These are phyloP conservation scores for Yamadazyma conglobata DNA, from an alignment of 1,139 yeast species.

Conservation along the genomic window DNA sequence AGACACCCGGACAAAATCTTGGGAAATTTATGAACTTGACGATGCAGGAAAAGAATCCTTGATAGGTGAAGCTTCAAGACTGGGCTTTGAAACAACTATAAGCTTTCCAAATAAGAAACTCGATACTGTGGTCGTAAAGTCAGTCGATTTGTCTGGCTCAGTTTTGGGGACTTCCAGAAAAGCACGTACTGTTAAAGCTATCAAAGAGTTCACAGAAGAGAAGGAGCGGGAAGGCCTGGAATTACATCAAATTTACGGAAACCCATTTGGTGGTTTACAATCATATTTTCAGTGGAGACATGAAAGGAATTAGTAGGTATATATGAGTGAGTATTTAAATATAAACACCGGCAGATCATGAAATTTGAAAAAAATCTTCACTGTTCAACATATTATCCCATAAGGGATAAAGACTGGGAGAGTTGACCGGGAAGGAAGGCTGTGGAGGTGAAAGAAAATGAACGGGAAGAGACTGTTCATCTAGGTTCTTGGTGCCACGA, in stretches of 20 bases:
- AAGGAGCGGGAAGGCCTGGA: background rate
- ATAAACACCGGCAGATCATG: too few species aligned
- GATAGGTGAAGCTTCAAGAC: slow-evolving; percentile 20
- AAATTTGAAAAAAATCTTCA: slow-evolving; percentile 1
- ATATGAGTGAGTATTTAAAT: too few species aligned
- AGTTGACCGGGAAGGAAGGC: slow-evolving; percentile 18
- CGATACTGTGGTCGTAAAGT: slow-evolving; percentile 19
- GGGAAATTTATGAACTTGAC: slow-evolving; percentile 23
- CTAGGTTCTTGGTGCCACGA: too few species aligned
- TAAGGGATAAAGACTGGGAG: slow-evolving; percentile 21
- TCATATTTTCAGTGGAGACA: too few species aligned
- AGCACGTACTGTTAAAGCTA: slow-evolving; percentile 5
- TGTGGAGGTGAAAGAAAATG: slow-evolving; percentile 16
- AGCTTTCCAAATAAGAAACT: slow-evolving; percentile 7
- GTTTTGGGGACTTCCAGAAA: slow-evolving; percentile 15
- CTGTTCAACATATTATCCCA: slow-evolving; percentile 14
- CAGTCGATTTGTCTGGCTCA: slow-evolving; percentile 17
- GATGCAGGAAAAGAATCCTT: slow-evolving; percentile 13
- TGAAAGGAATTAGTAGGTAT: too few species aligned
- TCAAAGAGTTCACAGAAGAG: slow-evolving; percentile 2
- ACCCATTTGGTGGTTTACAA: too few species aligned
- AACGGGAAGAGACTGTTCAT: too few species aligned
- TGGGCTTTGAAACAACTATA: slow-evolving; percentile 30
- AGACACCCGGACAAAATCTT: slow-evolving; percentile 29
- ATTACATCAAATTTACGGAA: too few species aligned